Base-by-base conservation (phyloP, 257 asterid species). In the Verbascum thapsus region DNA sequence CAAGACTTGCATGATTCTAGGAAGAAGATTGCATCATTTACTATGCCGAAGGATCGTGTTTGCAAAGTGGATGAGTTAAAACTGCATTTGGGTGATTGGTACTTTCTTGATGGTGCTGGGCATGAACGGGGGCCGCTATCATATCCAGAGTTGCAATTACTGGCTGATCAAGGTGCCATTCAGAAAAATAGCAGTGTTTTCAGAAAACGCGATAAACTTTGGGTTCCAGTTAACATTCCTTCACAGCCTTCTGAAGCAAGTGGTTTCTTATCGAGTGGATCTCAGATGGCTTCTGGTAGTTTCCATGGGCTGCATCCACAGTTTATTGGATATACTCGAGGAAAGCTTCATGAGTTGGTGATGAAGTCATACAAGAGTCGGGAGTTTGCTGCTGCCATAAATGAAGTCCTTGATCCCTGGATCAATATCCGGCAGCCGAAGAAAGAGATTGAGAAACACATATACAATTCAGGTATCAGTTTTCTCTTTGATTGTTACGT, bases 341-440 rank as follows among this genome's bases (percentile, higher is more conserved):
- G 95, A 70, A 94, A 85, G 78, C 95, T 94, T 76, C 99, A 94
- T 67, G 97, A 94, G 73, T 81, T 94, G 76, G 95, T 94, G 48
- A 94, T 94, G 99, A 94, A 90, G 73, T 84, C 99, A 34, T 90
- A 90, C 85, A 90, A 88, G 83, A 84, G 98, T 67, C 80, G 99
- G 68, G 99, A 94, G 83, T 85, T 94, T 61, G 95, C 95, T 78
- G 97, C 99, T 61, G 99, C 96, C 50, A 90, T 94, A 69, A 94
- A 94, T 76, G 97, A 94, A 82, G 91, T 87, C 70, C 83, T 94
- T 61, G 94, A 94, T 85, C 99, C 99, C 44, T 94, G 99, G 99
- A 84, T 94, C 63, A 87, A 74, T 86, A 87, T 88, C 40, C 83
- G 95, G 39, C 95, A 82, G 68, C 97, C 94, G 1, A 90, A 94